These are phyloP conservation scores for Chlorella variabilis DNA, from an alignment of 163 green algal genomes.

Conservation along the genomic window DNA sequence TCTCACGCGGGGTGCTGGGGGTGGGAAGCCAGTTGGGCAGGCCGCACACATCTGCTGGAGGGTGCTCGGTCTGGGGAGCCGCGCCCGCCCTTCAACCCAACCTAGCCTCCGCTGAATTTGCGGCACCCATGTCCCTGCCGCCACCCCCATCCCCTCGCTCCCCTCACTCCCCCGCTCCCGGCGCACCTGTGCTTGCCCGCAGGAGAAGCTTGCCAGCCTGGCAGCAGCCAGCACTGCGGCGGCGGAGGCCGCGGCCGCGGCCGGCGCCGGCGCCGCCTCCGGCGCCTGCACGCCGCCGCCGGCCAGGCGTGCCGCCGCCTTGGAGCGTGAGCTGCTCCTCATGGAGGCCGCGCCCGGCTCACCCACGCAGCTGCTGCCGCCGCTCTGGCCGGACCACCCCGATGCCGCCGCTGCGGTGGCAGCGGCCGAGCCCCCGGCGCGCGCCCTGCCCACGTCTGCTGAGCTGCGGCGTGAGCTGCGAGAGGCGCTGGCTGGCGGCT, in stretches of 20 bases:
- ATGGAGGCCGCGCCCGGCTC: slow-evolving; percentile 4
- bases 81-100: no score
- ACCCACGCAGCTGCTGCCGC: slow-evolving; percentile 16
- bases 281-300: slow-evolving; percentile 1
- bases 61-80: no score
- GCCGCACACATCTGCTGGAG: no score
- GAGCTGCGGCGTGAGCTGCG: slow-evolving; percentile 25
- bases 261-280: background rate
- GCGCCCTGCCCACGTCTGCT: slow-evolving; percentile 12
- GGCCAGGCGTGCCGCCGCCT: background rate
- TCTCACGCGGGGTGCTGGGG: no score
- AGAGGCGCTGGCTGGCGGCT: background rate
- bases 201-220: background rate
- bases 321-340: slow-evolving; percentile 14
- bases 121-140: no score
- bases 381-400: slow-evolving; percentile 1
- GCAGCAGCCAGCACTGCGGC: background rate
- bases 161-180: no score
- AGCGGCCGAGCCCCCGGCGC: no score
- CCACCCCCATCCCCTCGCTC: no score
- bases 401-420: background rate
- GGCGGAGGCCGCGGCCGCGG: background rate
- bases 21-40: no score
- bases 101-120: no score
- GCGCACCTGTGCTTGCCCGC: background rate